phyloP scores from a whole-genome alignment of 805 yeast species.

The Lipomyces kockii region DNA sequence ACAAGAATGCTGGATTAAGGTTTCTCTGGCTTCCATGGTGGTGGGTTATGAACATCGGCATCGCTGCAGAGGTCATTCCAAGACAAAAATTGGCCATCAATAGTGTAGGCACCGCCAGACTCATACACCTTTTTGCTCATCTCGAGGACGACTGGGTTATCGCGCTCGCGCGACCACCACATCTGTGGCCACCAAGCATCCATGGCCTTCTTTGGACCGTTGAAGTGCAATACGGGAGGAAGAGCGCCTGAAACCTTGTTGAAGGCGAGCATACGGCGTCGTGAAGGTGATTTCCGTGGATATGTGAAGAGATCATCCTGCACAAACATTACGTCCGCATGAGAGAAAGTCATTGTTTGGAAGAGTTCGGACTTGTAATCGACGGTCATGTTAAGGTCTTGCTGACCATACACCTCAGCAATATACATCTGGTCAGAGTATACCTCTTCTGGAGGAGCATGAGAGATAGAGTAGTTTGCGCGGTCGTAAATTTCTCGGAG shows the following conservation, averaged over 20 bases:
- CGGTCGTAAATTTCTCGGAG: constrained; percentile 32
- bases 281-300: constrained; percentile 26
- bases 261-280: constrained; percentile 31
- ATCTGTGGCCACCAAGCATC: constrained; percentile 36
- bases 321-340: constrained; percentile 28
- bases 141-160: constrained; percentile 22
- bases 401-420: constrained; percentile 35
- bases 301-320: constrained; percentile 27
- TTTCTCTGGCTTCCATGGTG: background rate
- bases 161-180: constrained; percentile 32
- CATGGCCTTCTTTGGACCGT: constrained; percentile 37
- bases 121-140: constrained; percentile 23
- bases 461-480: constrained; percentile 27
- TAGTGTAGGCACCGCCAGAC: constrained; percentile 34
- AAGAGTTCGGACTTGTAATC: constrained; percentile 31
- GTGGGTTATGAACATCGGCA: constrained; percentile 28
- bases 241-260: constrained; percentile 32
- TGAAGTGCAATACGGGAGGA: constrained; percentile 34
- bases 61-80: constrained; percentile 30
- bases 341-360: constrained; percentile 38
- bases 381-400: constrained; percentile 30
- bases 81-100: constrained; percentile 29
- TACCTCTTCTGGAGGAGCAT: constrained; percentile 27
- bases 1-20: background rate
- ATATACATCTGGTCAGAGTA: constrained; percentile 36